These are phyloP conservation scores for Eimeria falciformis DNA, from an alignment of 169 alveolate species.

Conservation along the genomic window DNA sequence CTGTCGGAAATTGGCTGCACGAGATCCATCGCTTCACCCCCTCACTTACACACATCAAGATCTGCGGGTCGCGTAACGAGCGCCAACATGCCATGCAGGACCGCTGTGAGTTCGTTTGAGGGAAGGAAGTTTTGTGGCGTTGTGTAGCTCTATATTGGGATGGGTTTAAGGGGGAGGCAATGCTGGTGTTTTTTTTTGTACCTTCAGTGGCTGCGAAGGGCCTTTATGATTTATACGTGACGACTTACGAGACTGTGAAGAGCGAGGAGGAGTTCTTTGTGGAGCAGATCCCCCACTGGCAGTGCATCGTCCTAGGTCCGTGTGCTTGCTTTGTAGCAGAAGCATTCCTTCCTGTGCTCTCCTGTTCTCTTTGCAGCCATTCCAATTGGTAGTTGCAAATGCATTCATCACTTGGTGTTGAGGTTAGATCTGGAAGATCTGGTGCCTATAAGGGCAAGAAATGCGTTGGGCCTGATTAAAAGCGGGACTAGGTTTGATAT, in stretches of 20 bases:
- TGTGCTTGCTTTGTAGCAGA: no score
- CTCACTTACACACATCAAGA: slow-evolving; percentile 89
- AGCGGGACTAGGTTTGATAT: no score
- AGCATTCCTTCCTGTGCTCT: background rate
- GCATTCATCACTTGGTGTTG: background rate
- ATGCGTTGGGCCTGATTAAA: background rate
- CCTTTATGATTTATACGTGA: slow-evolving; percentile 90
- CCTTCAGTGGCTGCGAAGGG: slow-evolving; percentile 84
- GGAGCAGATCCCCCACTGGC: slow-evolving; percentile 79
- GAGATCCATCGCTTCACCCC: slow-evolving; percentile 94
- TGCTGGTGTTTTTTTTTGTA: background rate
- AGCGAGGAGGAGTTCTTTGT: slow-evolving; percentile 93
- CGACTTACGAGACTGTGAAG: slow-evolving; percentile 94
- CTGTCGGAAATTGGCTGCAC: slow-evolving; percentile 97
- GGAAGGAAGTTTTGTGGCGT: no score
- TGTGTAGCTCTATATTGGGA: no score
- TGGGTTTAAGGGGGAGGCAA: background rate
- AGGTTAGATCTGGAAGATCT: background rate
- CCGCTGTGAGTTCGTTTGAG: slow-evolving; percentile 77
- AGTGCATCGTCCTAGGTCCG: slow-evolving; percentile 72
- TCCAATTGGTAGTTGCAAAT: background rate
- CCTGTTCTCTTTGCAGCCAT: background rate
- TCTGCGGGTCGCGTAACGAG: slow-evolving; percentile 92
- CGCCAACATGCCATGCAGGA: slow-evolving; percentile 89
- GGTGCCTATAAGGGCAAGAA: no score